Base-by-base conservation (phyloP, 495 filamentous ascomycete genomes). In the Lepidopterella palustris region DNA sequence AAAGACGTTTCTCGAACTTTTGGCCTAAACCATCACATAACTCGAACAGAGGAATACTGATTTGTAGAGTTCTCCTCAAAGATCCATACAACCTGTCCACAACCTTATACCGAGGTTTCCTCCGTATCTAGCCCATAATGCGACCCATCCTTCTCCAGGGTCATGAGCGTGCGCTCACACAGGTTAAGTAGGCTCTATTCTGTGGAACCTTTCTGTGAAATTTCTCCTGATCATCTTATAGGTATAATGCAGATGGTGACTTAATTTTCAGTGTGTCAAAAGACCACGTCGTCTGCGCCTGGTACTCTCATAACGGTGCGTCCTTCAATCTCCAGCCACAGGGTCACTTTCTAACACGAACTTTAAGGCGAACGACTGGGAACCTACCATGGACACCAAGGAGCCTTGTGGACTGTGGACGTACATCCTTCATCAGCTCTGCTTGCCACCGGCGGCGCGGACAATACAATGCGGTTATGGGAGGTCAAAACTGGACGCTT, bases 401-500 rank as follows among this genome's bases (percentile, higher is more conserved):
- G 93, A 74, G 95, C 93, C 61, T 86, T 99, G 74, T 99, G 93
- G 93, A 96, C 92, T 56, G 88, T 99, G 71, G 95, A 97, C 70
- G 88, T 97, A 64, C 90, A 96, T 79, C 91, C 93, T 62, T 93
- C 90, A 68, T 90, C 88, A 63, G 89, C 88, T 62, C 82, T 97
- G 69, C 87, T 97, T 71, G 93, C 92, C 59, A 93, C 89, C 53
- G 93, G 93, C 52, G 92, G 89, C 64, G 93, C 93, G 74, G 93
- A 99, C 79, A 97, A 97, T 80, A 96, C 93, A 18, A 91, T 97
- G 70, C 86, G 90, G 66, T 79, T 99, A 71, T 99, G 93, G 93
- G 91, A 99, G 71, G 82, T 97, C 70, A 87, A 89, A 82, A 88
- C 89, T 27, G 93, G 95, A 68, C 89, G 90, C 69, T 86, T 85